Evolutionary conservation across 1,284 basidiomycete species (phyloP), one percentile per base, ranked within the genome.

Genomic region (Apiotrichum porosum): DNA sequence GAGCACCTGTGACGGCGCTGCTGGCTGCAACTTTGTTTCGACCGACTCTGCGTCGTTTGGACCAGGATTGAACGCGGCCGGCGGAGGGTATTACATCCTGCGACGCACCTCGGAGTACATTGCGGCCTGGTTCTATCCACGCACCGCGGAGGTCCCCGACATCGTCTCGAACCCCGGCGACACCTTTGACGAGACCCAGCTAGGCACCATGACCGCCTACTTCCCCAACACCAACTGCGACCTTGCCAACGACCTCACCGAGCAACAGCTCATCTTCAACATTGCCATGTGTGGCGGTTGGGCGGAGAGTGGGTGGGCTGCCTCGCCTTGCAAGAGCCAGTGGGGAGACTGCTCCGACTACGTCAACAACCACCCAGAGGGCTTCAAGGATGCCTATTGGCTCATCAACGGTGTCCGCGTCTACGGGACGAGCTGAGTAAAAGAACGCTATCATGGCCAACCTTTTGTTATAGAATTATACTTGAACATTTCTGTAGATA

Each of bases 71-170:
- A 73, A 73, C 46, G 44, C 61, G 9, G 82, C 77, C 48, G 81
- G 82, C 19, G 89, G 89, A 18, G 89, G 89, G 37, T 84, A 84
- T 47, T 91, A 86, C 73, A 84, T 84, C 36, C 86, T 71, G 52
- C 60, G 65, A 58, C 49, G 71, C 44, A 60, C 69, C 58, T 34
- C 61, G 33, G 32, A 30, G 17, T 36, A 41, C 12, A 30, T 50
- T 8, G 34, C 44, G 1, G 22, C 47, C 12, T 54, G 52, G 52
- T 49, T 35, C 26, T 54, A 34, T 24, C 48, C 45, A n/a, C 52
- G 45, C 23, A 36, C 37, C 10, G 24, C 9, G 17, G 22, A 32
- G 12, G 37, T 50, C 13, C 52, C 52, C 18, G 30, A 13, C 3
- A 17, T 15, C 12, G 13, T 54, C 10, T 26, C 15, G 18, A 30